Evolutionary conservation across 352 stramenopile species (phyloP), one percentile per base, ranked within the genome.

Genomic region (Phytophthora cryptogea): DNA sequence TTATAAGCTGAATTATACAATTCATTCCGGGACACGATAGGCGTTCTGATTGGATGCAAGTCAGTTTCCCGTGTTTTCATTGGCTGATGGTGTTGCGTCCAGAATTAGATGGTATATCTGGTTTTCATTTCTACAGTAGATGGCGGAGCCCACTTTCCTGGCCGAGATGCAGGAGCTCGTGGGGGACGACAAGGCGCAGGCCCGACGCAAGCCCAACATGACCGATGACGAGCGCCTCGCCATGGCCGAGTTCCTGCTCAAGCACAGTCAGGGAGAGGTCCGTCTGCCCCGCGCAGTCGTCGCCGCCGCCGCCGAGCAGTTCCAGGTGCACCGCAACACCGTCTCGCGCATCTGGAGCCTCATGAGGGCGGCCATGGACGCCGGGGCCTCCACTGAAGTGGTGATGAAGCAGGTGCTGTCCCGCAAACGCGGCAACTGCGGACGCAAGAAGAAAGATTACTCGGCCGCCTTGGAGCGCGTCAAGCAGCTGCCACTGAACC

Each of bases 381-480:
- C 39, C 10, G 67, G 46, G 30, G 51, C 54, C 0, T 45, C 59
- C 35, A 47, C 54, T 13, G 58, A 72, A 6, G 55, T 63, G n/a
- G 56, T 79, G 17, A 61, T 73, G 54, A 64, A 66, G 39, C 64
- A 76, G n/a, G 70, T 69, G 20, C 49, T 79, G 20, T 79, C 70
- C 4, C 61, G 61, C 14, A 79, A 76, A 28, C 70, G 70, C 31
- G 67, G 67, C 13, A 79, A 79, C 31, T 79, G 63, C 13, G 70
- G 70, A 30, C 63, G 67, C 26, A 76, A 76, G 44, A 76, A 74
- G 56, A 79, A 79, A 31, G 70, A 79, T 45, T 76, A 79, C 46
- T 70, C 70, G 32, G 67, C 55, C 4, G 67, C 57, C 1, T 30
- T 79, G 39, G 70, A 72, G 41, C 64, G 50, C 20, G 52, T 76